These are phyloP conservation scores for Talaromyces verruculosus DNA, from an alignment of 2,329 filamentous ascomycete genomes.

Conservation along the genomic window DNA sequence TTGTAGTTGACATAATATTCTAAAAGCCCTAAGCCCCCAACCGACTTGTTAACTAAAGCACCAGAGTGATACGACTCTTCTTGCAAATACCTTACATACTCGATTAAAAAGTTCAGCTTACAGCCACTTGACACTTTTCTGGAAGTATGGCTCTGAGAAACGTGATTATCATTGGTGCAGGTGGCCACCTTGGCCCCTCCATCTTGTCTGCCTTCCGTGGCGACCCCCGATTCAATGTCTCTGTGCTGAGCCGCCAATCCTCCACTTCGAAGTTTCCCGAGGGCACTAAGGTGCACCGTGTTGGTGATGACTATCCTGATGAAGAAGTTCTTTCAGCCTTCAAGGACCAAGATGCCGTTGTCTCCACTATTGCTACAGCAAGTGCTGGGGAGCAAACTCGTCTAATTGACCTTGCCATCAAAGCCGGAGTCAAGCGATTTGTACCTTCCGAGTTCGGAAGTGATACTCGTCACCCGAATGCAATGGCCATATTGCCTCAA, in stretches of 20 bases:
- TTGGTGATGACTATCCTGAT: constrained; percentile 6
- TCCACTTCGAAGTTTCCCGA: constrained; percentile 1
- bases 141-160: constrained; percentile 2
- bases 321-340: constrained; percentile 4
- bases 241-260: constrained; percentile 12
- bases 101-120: not conserved
- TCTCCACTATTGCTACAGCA: constrained; percentile 4
- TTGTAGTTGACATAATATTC: not conserved
- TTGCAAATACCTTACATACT: not conserved
- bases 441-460: constrained; percentile 17
- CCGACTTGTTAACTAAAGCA: not conserved
- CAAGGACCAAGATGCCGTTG: constrained; percentile 7
- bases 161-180: constrained; percentile 11
- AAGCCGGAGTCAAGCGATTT: constrained; percentile 19
- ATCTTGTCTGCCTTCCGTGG: not conserved
- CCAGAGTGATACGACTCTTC: not conserved
- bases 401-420: constrained; percentile 12
- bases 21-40: not conserved
- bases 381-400: not conserved
- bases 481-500: not conserved
- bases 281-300: not conserved
- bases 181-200: constrained; percentile 7
- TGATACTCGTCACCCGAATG: constrained; percentile 6
- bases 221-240: constrained; percentile 10
- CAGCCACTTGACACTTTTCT: not conserved